Percentiles rank a stretch among this genome's conserved stretches.
These are phyloP conservation scores for Trichomonas tenax DNA, from an alignment of 208 protist species.

Conservation along the genomic window DNA sequence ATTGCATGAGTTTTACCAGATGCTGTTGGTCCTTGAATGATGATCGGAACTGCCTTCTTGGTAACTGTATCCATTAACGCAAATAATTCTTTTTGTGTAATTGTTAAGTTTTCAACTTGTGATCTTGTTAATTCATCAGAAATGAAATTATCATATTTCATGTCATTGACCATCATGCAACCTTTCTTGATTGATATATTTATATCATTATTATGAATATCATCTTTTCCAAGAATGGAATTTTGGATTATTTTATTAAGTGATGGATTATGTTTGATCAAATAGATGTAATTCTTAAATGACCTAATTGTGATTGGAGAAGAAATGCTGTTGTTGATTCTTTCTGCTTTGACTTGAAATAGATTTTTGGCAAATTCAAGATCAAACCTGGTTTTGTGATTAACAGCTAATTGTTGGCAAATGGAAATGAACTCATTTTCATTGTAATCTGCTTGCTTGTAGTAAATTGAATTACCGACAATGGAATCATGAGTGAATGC, in stretches of 20 bases:
- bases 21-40: background rate
- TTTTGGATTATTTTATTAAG: too few species aligned
- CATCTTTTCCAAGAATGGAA: background rate
- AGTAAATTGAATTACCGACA: background rate
- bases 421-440: background rate
- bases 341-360: too few species aligned
- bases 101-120: background rate
- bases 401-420: too few species aligned
- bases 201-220: too few species aligned
- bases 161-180: background rate
- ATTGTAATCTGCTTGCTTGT: background rate
- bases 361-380: background rate
- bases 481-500: background rate
- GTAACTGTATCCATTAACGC: background rate
- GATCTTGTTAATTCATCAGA: background rate
- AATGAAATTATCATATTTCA: background rate
- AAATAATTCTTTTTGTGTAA: background rate
- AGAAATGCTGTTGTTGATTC: too few species aligned
- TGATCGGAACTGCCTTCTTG: background rate
- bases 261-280: background rate
- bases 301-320: background rate
- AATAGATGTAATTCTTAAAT: background rate
- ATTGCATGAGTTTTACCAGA: background rate
- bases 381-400: background rate
- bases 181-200: background rate